These are phyloP conservation scores for Parachaetomium inaequale DNA, from an alignment of 495 filamentous ascomycete genomes.

Conservation along the genomic window DNA sequence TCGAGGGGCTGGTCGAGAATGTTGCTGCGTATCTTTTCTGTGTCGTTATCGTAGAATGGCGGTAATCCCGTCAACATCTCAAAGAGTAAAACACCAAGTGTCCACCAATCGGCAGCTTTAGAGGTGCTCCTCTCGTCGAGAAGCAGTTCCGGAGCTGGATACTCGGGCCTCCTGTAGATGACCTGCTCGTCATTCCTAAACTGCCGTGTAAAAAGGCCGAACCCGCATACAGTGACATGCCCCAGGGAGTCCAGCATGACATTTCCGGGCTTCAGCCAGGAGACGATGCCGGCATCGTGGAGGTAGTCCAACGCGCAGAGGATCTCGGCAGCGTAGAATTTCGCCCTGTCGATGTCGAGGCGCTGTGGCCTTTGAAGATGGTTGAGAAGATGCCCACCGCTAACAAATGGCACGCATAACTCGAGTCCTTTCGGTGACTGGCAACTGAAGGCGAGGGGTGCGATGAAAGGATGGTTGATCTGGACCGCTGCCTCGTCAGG, in stretches of 20 bases:
- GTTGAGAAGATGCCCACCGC: constrained; percentile 81
- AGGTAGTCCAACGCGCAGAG: constrained; percentile 81
- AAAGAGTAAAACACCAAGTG: constrained; percentile 78
- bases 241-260: constrained; percentile 82
- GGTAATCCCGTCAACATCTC: constrained; percentile 87
- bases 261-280: constrained; percentile 82
- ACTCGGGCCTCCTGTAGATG: constrained; percentile 83
- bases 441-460: constrained; percentile 82
- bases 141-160: constrained; percentile 77
- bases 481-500: constrained; percentile 30
- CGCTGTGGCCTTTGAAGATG: constrained; percentile 80
- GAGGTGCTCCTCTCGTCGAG: constrained; percentile 70
- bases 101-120: constrained; percentile 90
- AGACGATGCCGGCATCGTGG: constrained; percentile 83
- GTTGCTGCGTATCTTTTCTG: constrained; percentile 85
- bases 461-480: constrained; percentile 90
- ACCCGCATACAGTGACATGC: constrained; percentile 83
- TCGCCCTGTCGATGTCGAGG: constrained; percentile 79
- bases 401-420: constrained; percentile 77
- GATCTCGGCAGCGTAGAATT: constrained; percentile 82
- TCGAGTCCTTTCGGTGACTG: constrained; percentile 84
- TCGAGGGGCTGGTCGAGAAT: constrained; percentile 78
- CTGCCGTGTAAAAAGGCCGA: constrained; percentile 79
- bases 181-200: constrained; percentile 77
- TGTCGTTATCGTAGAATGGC: constrained; percentile 85